phyloP scores from a whole-genome alignment of 805 yeast genomes.

The Saccharomycopsis synnaedendra region DNA sequence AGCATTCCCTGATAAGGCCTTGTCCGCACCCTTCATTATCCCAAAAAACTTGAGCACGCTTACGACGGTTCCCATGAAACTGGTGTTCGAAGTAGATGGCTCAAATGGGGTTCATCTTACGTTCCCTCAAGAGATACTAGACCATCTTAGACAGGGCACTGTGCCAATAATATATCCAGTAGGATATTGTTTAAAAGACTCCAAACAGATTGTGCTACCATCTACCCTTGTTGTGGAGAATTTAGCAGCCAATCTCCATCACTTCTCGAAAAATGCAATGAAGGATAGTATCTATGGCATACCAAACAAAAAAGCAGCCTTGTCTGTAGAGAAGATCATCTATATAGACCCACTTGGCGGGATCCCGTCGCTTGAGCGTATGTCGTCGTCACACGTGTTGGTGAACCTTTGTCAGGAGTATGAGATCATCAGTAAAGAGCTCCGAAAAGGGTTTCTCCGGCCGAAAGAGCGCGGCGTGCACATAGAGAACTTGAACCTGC shows the following conservation, averaged over 20 bases:
- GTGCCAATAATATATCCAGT: conserved; percentile 62
- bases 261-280: conserved; percentile 20
- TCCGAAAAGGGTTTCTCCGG: conserved; percentile 43
- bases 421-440: conserved; percentile 50
- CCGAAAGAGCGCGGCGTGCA: conserved; percentile 42
- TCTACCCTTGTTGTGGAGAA: conserved; percentile 26
- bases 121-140: conserved; percentile 17
- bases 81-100: conserved; percentile 10
- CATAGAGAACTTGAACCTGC: conserved; percentile 50
- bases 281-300: conserved; percentile 18
- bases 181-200: conserved; percentile 28
- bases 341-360: conserved; percentile 82
- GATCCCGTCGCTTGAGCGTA: conserved; percentile 76
- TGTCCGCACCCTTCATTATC: not conserved
- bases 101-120: conserved; percentile 1
- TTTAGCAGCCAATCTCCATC: conserved; percentile 28
- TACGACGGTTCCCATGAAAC: conserved; percentile 8
- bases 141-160: conserved; percentile 28
- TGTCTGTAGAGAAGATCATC: conserved; percentile 71
- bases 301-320: conserved; percentile 18
- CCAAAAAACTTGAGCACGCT: not conserved
- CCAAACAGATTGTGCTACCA: conserved; percentile 18
- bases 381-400: conserved; percentile 74
- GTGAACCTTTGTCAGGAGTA: conserved; percentile 79
- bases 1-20: conserved; percentile 17